phyloP scores from a whole-genome alignment of 202 grass and related monocot genomes.

The Thinopyrum obtusiflorum region DNA sequence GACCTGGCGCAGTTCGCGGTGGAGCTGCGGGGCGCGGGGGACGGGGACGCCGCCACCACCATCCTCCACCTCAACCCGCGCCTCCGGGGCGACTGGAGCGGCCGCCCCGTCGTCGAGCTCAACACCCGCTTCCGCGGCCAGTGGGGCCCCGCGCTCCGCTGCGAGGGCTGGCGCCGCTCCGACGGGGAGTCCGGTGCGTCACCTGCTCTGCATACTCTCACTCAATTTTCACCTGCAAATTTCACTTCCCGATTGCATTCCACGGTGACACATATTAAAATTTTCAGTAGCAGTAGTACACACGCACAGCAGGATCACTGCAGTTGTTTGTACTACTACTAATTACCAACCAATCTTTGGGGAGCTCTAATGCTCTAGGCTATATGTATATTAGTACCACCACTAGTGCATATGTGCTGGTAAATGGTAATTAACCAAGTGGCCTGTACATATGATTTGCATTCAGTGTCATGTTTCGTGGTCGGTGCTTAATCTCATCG shows the following conservation, averaged over 20 bases:
- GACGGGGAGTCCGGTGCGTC: constrained; percentile 61
- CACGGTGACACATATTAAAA: not conserved
- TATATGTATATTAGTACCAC: not conserved
- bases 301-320: not conserved
- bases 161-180: constrained; percentile 51
- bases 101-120: constrained; percentile 63
- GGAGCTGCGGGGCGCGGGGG: constrained; percentile 50
- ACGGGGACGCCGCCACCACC: constrained; percentile 36
- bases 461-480: constrained; percentile 25
- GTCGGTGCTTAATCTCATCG: constrained; percentile 31
- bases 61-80: constrained; percentile 73
- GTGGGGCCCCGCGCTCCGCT: constrained; percentile 60
- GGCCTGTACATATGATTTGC: constrained; percentile 1
- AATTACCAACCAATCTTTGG: not conserved
- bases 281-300: not conserved
- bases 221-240: not conserved
- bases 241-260: not conserved
- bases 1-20: constrained; percentile 46
- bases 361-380: not conserved
- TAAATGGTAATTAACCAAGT: constrained; percentile 25
- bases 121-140: constrained; percentile 71
- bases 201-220: not conserved
- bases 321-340: not conserved
- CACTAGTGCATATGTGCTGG: not conserved
- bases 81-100: constrained; percentile 61